These are phyloP conservation scores for Ophidiomyces ophidiicola DNA, from an alignment of 2,329 filamentous ascomycete species.

Conservation along the genomic window DNA sequence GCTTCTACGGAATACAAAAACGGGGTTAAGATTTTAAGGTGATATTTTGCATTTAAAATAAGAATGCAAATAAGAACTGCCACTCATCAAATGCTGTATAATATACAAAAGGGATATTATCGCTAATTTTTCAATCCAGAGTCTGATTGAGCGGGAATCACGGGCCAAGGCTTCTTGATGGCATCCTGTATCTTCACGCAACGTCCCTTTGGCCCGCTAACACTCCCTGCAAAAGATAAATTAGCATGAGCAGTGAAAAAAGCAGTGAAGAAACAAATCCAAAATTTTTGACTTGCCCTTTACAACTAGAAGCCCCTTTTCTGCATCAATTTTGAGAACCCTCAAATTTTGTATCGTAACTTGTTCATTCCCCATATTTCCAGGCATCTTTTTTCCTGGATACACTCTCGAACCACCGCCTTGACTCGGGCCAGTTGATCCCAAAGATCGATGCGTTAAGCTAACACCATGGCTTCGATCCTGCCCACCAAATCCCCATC, in stretches of 20 bases:
- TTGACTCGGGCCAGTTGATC: slow-evolving; percentile 78
- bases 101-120: slow-evolving; percentile 1
- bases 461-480: slow-evolving; percentile 90
- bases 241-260: slow-evolving; percentile 3
- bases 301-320: slow-evolving; percentile 77
- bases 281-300: slow-evolving; percentile 46
- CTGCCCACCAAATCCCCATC: slow-evolving; percentile 80
- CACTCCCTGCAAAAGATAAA: slow-evolving; percentile 40
- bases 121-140: slow-evolving; percentile 16
- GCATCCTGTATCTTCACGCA: slow-evolving; percentile 80
- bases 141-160: slow-evolving; percentile 25
- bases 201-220: slow-evolving; percentile 79
- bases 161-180: slow-evolving; percentile 69
- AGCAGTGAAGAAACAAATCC: neutral
- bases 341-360: slow-evolving; percentile 86
- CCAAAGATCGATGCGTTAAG: slow-evolving; percentile 82
- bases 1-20: no score
- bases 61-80: slow-evolving; percentile 1
- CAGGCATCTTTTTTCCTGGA: slow-evolving; percentile 96
- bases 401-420: slow-evolving; percentile 83
- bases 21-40: neutral
- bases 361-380: slow-evolving; percentile 80
- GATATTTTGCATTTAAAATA: neutral
- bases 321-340: slow-evolving; percentile 74
- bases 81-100: slow-evolving; percentile 11